Conservation (phyloP, 345 rosid species). For the Citrus mangshanensis region DNA sequence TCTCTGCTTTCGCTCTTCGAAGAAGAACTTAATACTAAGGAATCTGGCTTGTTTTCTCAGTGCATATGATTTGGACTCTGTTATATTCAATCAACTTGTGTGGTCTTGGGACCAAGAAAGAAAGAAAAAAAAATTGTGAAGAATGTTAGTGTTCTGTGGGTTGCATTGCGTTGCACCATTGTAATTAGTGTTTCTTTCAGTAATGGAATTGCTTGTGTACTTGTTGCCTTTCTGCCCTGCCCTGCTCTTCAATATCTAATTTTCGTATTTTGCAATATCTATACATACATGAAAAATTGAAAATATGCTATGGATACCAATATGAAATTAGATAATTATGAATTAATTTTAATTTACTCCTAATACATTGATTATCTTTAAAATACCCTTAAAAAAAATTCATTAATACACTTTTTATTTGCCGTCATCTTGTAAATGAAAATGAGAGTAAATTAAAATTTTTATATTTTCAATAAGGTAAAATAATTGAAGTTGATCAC, state of each 20-base stretch:
- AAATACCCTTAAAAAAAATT: too few species aligned
- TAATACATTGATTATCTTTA: too few species aligned
- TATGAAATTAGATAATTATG: neutral
- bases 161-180: neutral
- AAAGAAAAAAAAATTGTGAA: neutral
- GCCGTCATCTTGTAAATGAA: too few species aligned
- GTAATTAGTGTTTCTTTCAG: neutral
- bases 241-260: neutral
- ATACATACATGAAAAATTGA: too few species aligned
- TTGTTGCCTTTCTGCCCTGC: neutral
- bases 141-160: neutral
- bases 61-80: neutral
- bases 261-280: neutral
- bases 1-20: slow-evolving; percentile 45
- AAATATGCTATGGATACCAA: neutral
- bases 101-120: neutral
- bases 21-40: neutral
- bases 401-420: too few species aligned
- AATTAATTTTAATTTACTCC: too few species aligned
- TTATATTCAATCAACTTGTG: neutral
- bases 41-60: neutral
- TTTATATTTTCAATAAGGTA: too few species aligned
- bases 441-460: too few species aligned
- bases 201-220: neutral
- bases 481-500: too few species aligned